These are phyloP conservation scores for Fusarium sororula DNA, from an alignment of 2,329 filamentous ascomycete species.

Conservation along the genomic window DNA sequence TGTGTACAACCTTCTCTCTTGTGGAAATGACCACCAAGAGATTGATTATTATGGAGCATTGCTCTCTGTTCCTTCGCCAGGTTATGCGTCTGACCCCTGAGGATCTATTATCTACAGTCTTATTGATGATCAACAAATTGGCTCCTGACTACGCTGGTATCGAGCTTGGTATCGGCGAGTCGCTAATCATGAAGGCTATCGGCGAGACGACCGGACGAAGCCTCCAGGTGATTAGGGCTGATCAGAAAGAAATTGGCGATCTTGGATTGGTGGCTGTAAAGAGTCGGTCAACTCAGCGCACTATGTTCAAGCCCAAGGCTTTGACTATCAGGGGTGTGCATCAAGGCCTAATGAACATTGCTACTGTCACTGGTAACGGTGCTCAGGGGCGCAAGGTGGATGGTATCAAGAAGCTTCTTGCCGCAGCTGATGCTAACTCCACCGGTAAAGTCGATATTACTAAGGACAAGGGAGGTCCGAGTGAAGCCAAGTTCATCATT, in stretches of 20 bases:
- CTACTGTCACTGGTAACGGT: conserved; percentile 85
- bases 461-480: conserved; percentile 91
- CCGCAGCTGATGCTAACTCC: conserved; percentile 80
- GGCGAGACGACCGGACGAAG: conserved; percentile 92
- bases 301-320: conserved; percentile 97
- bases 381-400: conserved; percentile 92
- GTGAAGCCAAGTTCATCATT: conserved; percentile 93
- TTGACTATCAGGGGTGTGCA: conserved; percentile 88
- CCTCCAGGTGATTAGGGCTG: conserved; percentile 88
- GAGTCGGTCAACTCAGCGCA: conserved; percentile 92
- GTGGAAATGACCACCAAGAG: conserved; percentile 95
- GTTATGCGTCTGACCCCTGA: conserved; percentile 90
- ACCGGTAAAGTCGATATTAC: conserved; percentile 86
- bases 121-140: conserved; percentile 98
- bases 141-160: conserved; percentile 97
- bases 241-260: conserved; percentile 96
- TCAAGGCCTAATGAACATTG: conserved; percentile 87
- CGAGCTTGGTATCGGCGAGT: conserved; percentile 98
- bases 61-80: conserved; percentile 89
- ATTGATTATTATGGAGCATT: conserved; percentile 86
- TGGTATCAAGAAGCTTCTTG: conserved; percentile 95
- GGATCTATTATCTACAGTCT: conserved; percentile 86
- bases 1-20: conserved; percentile 93
- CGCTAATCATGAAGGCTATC: conserved; percentile 98
- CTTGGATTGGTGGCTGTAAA: conserved; percentile 94